Base-by-base conservation (phyloP, 2,329 filamentous ascomycete genomes). In the Hypoxylon sp. region DNA sequence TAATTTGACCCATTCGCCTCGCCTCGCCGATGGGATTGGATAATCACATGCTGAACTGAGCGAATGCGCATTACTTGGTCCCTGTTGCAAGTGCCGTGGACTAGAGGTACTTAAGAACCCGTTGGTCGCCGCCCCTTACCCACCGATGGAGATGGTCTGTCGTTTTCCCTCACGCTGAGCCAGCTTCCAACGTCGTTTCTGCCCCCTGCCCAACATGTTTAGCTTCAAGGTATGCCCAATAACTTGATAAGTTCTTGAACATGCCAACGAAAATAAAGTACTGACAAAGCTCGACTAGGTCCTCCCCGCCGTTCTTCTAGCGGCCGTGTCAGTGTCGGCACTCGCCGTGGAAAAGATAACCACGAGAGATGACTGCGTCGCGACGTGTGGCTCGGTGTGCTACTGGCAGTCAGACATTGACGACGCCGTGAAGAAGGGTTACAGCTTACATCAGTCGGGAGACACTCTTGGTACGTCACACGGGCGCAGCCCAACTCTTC, bases 331-430 rank as follows among this genome's bases (percentile, higher is more conserved):
- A 13, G 65, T 64, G n/a, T 65, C 63, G 2, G 67, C 56, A 8
- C 50, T 61, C 11, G 67, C 63, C 37, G 55, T 65, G 2, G 64
- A 67, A 45, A 59, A 38, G 48, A 52, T 58, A 10, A 24, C 27
- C 23, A 11, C 48, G 24, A 54, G 58, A 40, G 40, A 61, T 50
- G 37, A 55, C 13, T 78, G 75, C 54, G 73, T 69, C 49, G 74
- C 71, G 47, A 73, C 69, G 10, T 78, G 75, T 60, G 75, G 75
- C 29, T 68, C 60, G 7, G 63, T 72, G 7, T 77, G 75, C 68
- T 78, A 78, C 61, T 68, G 64, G 60, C 67, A 72, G 56, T 48
- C 61, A 1, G 69, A 73, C 45, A 72, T 78, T 38, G 67, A 71
- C 35, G 68, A 64, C 1, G 75, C 75, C 13, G 62, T 75, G 13